phyloP scores from a whole-genome alignment of 2,329 filamentous ascomycete genomes.

The Penicillium occitanis region DNA sequence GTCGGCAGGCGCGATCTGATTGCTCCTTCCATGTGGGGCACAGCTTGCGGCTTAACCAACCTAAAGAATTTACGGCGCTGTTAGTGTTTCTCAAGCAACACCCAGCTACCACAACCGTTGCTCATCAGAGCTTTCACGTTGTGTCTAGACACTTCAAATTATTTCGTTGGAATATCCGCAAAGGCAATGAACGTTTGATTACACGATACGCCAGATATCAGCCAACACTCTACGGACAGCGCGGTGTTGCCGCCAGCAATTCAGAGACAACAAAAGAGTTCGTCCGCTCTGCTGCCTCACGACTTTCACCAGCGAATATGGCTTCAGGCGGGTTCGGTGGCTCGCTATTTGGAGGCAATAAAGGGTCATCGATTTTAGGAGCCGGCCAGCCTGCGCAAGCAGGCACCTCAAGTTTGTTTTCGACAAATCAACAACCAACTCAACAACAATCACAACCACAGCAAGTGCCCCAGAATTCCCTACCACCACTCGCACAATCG shows the following conservation, averaged over 20 bases:
- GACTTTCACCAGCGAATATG: slow-evolving; percentile 10
- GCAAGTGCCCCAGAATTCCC: slow-evolving; percentile 31
- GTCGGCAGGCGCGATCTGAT: slow-evolving; percentile 4
- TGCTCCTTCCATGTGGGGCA: slow-evolving; percentile 17
- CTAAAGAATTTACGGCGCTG: not conserved
- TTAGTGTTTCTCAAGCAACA: slow-evolving; percentile 13
- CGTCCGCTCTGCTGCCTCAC: not conserved
- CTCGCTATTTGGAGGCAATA: slow-evolving; percentile 20
- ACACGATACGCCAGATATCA: not conserved
- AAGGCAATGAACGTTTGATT: not conserved
- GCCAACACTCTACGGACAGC: not conserved
- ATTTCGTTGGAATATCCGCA: not conserved
- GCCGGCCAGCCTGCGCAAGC: slow-evolving; percentile 27
- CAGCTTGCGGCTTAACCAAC: slow-evolving; percentile 11
- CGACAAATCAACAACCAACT: slow-evolving; percentile 31
- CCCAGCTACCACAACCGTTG: not conserved
- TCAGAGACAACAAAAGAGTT: slow-evolving; percentile 1
- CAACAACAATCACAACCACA: slow-evolving; percentile 30
- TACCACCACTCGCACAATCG: slow-evolving; percentile 27
- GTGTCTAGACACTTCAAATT: not conserved
- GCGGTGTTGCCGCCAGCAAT: not conserved
- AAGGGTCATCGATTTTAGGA: not conserved
- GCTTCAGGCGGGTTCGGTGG: slow-evolving; percentile 18
- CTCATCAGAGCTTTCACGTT: slow-evolving; percentile 5
- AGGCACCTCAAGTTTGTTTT: slow-evolving; percentile 30